Conservation (phyloP, 1,139 yeast genomes). For the Protomyces arabidopsidicola region DNA sequence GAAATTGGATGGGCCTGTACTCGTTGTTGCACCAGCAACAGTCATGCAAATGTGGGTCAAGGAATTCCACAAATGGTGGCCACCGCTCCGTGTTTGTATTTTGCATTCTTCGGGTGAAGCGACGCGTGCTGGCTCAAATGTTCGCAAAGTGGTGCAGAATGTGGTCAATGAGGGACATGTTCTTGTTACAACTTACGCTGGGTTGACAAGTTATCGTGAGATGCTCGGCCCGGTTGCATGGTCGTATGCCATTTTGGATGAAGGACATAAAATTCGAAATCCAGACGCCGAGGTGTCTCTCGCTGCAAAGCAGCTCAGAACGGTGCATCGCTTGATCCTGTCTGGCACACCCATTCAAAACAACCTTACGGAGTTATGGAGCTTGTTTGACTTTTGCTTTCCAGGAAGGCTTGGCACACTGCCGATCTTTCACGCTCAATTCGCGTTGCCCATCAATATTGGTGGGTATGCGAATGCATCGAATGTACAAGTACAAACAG, state of each 20-base stretch:
- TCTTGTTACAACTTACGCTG: constrained; percentile 85
- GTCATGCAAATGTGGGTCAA: constrained; percentile 94
- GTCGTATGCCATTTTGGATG: constrained; percentile 90
- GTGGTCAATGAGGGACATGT: constrained; percentile 69
- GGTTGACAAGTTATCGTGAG: constrained; percentile 71
- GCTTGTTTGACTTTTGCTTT: constrained; percentile 86
- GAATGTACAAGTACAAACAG: constrained; percentile 92
- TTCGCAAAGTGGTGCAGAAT: constrained; percentile 43
- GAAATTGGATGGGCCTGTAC: constrained; percentile 65
- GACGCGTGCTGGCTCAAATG: constrained; percentile 50
- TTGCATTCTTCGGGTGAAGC: constrained; percentile 92
- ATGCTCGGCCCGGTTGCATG: constrained; percentile 65
- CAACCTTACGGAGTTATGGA: constrained; percentile 86
- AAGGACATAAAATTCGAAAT: constrained; percentile 93
- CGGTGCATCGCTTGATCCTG: constrained; percentile 75
- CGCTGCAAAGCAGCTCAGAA: constrained; percentile 73
- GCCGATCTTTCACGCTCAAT: constrained; percentile 90
- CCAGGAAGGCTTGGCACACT: constrained; percentile 93
- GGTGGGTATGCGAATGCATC: constrained; percentile 99
- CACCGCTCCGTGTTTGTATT: constrained; percentile 79
- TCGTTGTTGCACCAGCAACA: constrained; percentile 94
- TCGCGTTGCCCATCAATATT: constrained; percentile 83
- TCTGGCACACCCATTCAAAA: constrained; percentile 97
- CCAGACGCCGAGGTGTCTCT: constrained; percentile 88
- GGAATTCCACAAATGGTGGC: constrained; percentile 98